Evolutionary conservation across 2,329 filamentous ascomycete species (phyloP).

Genomic region (Aspergillus sp.): DNA sequence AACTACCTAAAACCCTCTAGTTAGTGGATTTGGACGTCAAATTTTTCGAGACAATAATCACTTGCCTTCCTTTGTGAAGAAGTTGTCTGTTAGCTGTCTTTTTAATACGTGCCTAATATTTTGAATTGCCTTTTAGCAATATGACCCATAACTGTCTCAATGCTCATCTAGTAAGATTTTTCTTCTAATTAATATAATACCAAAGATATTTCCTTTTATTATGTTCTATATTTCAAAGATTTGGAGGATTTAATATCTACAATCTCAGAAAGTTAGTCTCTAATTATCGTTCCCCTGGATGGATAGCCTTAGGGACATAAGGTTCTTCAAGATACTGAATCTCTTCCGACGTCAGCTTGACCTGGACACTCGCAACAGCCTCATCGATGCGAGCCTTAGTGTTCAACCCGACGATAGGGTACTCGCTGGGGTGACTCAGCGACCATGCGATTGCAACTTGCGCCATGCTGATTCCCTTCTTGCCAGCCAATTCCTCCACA

Average conservation of each 20-base stretch:
- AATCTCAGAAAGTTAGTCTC: no score
- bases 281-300: no score
- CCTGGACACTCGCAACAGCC: neutral
- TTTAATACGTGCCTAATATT: no score
- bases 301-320: neutral
- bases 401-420: conserved; percentile 26
- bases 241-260: no score
- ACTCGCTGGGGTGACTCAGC: conserved; percentile 17
- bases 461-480: conserved; percentile 22
- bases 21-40: neutral
- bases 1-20: conserved; percentile 23
- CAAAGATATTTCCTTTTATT: no score
- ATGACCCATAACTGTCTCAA: no score
- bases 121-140: no score
- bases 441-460: conserved; percentile 24
- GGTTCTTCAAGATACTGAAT: neutral
- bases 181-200: no score
- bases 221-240: no score
- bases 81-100: conserved; percentile 34
- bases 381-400: conserved; percentile 20
- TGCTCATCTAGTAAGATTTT: no score
- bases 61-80: conserved; percentile 41
- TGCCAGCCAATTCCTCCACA: conserved; percentile 13
- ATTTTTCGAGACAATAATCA: neutral
- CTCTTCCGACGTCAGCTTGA: neutral